Percentiles rank a stretch among this genome's conserved stretches.
phyloP scores from a whole-genome alignment of 2,329 filamentous ascomycete genomes.

The Xylaria arbuscula region DNA sequence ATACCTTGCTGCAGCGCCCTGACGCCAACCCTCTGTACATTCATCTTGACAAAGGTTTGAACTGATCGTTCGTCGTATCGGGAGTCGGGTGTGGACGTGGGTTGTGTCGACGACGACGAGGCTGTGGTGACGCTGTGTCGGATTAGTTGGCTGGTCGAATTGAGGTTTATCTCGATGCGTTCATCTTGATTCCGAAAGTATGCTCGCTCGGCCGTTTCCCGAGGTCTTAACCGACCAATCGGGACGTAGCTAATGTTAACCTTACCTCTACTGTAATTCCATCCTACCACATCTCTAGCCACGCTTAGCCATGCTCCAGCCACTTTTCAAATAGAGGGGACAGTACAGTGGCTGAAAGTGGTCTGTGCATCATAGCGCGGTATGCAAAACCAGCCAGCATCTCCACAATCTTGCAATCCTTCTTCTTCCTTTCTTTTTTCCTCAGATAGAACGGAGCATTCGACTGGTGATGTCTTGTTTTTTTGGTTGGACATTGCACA shows the following conservation, averaged over 20 bases:
- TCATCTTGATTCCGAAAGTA: constrained; percentile 39
- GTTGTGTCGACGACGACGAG: not conserved
- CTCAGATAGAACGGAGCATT: constrained; percentile 65
- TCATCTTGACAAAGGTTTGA: constrained; percentile 56
- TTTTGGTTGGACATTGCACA: constrained; percentile 38
- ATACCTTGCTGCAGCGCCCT: constrained; percentile 69
- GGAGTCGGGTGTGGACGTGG: not conserved
- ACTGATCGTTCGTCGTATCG: not conserved
- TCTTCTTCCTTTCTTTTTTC: constrained; percentile 49
- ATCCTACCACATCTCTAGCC: not conserved
- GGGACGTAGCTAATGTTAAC: constrained; percentile 39
- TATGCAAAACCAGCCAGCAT: constrained; percentile 21
- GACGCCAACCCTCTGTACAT: constrained; percentile 67
- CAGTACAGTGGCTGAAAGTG: no score
- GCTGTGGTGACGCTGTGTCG: constrained; percentile 3
- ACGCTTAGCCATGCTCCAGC: not conserved
- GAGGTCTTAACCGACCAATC: constrained; percentile 42
- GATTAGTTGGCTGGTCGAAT: constrained; percentile 9
- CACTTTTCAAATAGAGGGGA: not conserved
- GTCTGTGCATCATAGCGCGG: constrained; percentile 37
- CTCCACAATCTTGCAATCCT: constrained; percentile 26
- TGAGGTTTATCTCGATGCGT: constrained; percentile 42
- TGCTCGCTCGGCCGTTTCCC: constrained; percentile 30
- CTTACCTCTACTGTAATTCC: not conserved
- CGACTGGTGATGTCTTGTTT: constrained; percentile 43